Conservation (phyloP, 176 grass and related monocot species). For the Oryza australiensis region DNA sequence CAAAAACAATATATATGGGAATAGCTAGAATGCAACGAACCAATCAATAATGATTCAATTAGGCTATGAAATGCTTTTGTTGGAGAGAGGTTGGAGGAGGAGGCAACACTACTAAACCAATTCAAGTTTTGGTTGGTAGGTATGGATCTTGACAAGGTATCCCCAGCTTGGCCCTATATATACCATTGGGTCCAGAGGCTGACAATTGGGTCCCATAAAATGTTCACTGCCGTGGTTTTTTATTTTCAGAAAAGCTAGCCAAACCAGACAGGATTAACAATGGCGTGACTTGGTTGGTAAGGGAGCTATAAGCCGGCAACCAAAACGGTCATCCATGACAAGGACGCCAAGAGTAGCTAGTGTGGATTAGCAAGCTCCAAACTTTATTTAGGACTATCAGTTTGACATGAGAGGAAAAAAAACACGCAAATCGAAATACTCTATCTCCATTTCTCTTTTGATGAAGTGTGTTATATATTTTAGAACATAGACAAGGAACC, state of each 20-base stretch:
- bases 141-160: background rate
- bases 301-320: background rate
- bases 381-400: background rate
- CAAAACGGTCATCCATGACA: background rate
- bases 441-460: no score
- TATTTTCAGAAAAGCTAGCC: background rate
- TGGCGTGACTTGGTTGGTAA: slow-evolving; percentile 19
- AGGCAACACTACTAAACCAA: background rate
- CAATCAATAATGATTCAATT: background rate
- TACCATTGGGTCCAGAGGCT: background rate
- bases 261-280: background rate
- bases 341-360: background rate
- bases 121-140: background rate
- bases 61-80: background rate
- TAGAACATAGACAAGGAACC: background rate
- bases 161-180: background rate
- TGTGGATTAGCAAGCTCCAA: background rate
- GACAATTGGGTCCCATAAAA: background rate
- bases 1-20: background rate
- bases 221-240: background rate
- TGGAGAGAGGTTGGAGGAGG: background rate
- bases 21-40: background rate
- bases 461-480: no score
- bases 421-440: no score
- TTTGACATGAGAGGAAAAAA: background rate